These are phyloP conservation scores for Gentiana straminea DNA, from an alignment of 257 asterid genomes.

Conservation along the genomic window DNA sequence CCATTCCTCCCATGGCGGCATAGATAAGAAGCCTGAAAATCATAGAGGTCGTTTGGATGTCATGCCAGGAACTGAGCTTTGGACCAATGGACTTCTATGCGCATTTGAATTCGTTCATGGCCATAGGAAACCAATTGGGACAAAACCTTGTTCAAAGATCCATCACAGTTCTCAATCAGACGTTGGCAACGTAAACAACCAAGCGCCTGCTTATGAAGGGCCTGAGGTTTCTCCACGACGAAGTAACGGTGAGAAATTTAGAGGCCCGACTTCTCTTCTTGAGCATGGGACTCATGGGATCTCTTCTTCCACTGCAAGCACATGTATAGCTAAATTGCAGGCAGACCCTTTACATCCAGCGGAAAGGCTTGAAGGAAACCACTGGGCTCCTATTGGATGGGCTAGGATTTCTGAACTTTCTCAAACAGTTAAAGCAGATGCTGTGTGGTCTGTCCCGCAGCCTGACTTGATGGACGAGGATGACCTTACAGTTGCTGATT, in stretches of 20 bases:
- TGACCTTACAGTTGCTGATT: conserved; percentile 78
- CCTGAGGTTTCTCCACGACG: conserved; percentile 18
- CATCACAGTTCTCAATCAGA: conserved; percentile 19
- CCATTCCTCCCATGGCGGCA: conserved; percentile 24
- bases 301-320: conserved; percentile 7
- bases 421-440: conserved; percentile 52
- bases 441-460: conserved; percentile 47
- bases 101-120: conserved; percentile 76
- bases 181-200: conserved; percentile 20
- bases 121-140: conserved; percentile 24
- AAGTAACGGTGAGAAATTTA: conserved; percentile 12
- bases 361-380: conserved; percentile 42
- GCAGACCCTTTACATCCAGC: conserved; percentile 10
- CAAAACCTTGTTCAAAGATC: conserved; percentile 29
- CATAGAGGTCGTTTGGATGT: conserved; percentile 44
- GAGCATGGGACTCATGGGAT: conserved; percentile 24
- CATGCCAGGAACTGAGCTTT: conserved; percentile 49
- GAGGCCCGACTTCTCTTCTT: conserved; percentile 31
- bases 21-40: conserved; percentile 33
- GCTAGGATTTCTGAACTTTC: conserved; percentile 64
- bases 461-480: conserved; percentile 49
- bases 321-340: conserved; percentile 24
- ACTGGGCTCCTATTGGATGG: conserved; percentile 94
- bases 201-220: conserved; percentile 17
- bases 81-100: conserved; percentile 90